Base-by-base conservation (phyloP, 2,329 filamentous ascomycete genomes). In the Dothistroma pini region DNA sequence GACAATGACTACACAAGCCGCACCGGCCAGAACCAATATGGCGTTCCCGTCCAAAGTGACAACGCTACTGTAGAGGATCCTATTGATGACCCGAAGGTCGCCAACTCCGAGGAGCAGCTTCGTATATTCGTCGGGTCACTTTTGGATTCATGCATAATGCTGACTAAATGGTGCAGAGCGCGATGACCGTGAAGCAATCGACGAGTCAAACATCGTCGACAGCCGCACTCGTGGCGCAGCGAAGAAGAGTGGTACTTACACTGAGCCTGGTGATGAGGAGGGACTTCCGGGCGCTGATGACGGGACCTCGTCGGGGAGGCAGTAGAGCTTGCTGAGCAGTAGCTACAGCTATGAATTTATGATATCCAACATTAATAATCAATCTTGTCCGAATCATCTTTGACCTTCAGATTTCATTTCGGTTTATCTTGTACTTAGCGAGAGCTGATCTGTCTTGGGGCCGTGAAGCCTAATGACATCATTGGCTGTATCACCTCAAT, bases 261-360 rank as follows among this genome's bases (percentile, higher is more conserved):
- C 69, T 0, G 81, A 83, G 75, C 81, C 80, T n/a, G 78, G 79
- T 32, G 81, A 83, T 65, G 80, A 82, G 58, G 81, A 82, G 71
- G 77, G 71, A 51, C 54, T 73, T 38, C 70, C 70, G 2, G 63
- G 63, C 29, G 47, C 65, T 25, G 63, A 69, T 10, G 68, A 69
- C 64, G 68, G 69, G 2, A 70, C 67, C 10, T 64, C 61, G 6
- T 53, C 47, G 31, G 59, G 54, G 16, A 6, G 53, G 58, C 53
- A 63, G 60, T 61, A 59, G 41, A 57, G 19, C n/a, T 21, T 44
- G 16, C 9, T 35, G 34, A 35, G 35, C 9, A 38, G 7, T 19
- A 14, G 4, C 16, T 10, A 16, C 12, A 16, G 19, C 48, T 29
- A 12, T 11, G 38, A 21, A n/a, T 47, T 34, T n/a, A 32, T 29